phyloP scores from a whole-genome alignment of 2,329 filamentous ascomycete species.

The Fusarium foetens region DNA sequence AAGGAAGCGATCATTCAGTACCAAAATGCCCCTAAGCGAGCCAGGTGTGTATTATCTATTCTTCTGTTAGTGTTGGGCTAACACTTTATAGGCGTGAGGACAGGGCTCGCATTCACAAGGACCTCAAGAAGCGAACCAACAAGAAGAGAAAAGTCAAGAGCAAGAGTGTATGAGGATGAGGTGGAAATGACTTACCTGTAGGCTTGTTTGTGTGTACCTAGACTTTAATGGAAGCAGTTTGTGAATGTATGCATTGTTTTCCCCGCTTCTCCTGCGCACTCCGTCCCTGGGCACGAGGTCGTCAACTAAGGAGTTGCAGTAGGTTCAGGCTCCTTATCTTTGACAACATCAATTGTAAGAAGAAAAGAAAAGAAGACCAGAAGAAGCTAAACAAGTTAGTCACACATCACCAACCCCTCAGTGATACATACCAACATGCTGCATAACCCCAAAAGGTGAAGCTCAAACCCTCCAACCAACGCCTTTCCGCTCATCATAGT shows the following conservation, averaged over 20 bases:
- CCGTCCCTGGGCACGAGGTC: neutral
- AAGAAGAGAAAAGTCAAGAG: neutral
- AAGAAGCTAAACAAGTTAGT: slow-evolving; percentile 33
- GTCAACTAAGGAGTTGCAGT: neutral
- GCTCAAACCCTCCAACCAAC: slow-evolving; percentile 47
- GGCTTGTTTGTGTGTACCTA: neutral
- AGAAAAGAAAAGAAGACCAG: slow-evolving; percentile 40
- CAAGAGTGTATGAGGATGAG: neutral
- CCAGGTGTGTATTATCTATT: neutral
- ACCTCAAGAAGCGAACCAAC: fast-evolving
- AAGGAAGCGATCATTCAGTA: neutral
- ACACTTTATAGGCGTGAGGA: neutral
- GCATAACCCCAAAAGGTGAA: slow-evolving; percentile 39
- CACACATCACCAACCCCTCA: neutral
- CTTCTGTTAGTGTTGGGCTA: neutral
- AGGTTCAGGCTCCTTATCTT: neutral
- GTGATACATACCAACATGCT: slow-evolving; percentile 27
- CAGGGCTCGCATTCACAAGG: neutral
- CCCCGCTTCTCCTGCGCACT: neutral
- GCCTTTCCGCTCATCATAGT: slow-evolving; percentile 46
- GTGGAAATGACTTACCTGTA: neutral
- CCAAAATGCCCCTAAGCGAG: neutral
- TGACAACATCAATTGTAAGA: slow-evolving; percentile 37
- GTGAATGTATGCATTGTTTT: neutral
- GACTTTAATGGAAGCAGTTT: neutral